phyloP scores from a whole-genome alignment of 345 rosid species.

The Eucalyptus lansdowneana region DNA sequence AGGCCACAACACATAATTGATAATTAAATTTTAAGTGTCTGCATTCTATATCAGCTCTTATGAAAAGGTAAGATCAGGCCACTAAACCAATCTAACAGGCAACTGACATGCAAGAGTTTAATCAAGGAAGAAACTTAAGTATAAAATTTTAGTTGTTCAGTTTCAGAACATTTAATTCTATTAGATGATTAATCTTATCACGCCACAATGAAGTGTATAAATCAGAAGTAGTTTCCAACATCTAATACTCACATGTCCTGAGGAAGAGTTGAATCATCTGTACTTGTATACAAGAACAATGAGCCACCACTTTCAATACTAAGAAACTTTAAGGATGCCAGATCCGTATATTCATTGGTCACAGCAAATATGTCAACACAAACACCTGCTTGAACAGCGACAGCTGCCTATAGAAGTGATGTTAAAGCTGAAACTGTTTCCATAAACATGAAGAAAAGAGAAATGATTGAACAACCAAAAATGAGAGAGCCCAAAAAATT shows the following conservation, averaged over 20 bases:
- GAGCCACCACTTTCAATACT: constrained; percentile 99
- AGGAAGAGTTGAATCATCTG: constrained; percentile 97
- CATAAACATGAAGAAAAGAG: background rate
- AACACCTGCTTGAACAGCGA: constrained; percentile 98
- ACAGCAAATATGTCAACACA: constrained; percentile 92
- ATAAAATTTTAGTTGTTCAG: background rate
- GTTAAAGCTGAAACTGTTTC: constrained; percentile 13
- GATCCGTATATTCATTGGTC: constrained; percentile 95
- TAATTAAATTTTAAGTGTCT: background rate
- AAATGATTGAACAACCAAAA: background rate
- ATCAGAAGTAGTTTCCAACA: background rate
- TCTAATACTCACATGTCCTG: constrained; percentile 86
- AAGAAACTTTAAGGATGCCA: constrained; percentile 94
- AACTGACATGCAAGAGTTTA: background rate
- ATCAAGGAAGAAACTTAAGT: background rate
- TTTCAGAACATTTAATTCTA: background rate
- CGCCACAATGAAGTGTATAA: background rate
- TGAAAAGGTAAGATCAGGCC: background rate
- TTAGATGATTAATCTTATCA: background rate
- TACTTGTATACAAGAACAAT: constrained; percentile 66
- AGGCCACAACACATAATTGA: background rate
- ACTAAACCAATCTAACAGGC: background rate
- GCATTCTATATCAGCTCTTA: background rate
- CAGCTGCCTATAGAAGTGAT: constrained; percentile 66
- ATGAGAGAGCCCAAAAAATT: constrained; percentile 4